These are phyloP conservation scores for Eucalyptus viminalis DNA, from an alignment of 345 rosid species.

Conservation along the genomic window DNA sequence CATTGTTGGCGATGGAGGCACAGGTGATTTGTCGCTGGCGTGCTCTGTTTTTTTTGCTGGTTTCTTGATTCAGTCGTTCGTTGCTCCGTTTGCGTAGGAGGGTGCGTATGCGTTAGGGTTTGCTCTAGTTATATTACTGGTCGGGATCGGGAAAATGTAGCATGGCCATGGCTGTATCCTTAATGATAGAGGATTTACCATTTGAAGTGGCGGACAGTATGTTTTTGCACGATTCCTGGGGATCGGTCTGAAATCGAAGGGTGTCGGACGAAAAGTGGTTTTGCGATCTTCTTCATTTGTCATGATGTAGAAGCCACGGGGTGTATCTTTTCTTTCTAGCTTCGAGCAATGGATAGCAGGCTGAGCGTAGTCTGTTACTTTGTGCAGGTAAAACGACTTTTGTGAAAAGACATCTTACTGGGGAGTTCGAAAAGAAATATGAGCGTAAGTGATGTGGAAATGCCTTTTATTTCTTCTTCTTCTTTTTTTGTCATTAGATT, in stretches of 20 bases:
- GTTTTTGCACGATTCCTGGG: not conserved
- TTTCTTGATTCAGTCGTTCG: not conserved
- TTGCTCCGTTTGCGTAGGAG: not conserved
- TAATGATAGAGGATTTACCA: not conserved
- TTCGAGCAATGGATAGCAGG: not conserved
- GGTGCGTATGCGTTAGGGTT: not conserved
- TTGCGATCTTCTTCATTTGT: not conserved
- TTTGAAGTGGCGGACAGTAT: not conserved
- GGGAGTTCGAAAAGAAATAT: conserved; percentile 95
- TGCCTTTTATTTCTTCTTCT: not conserved
- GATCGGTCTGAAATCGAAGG: not conserved
- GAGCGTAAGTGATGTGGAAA: conserved; percentile 47
- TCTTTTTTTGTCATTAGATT: not conserved
- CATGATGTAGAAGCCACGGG: not conserved
- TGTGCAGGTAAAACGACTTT: conserved; percentile 79
- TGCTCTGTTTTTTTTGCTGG: not conserved
- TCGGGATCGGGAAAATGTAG: not conserved
- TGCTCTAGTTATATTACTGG: not conserved
- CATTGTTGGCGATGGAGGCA: conserved; percentile 94
- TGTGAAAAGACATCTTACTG: conserved; percentile 92
- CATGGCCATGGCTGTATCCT: not conserved
- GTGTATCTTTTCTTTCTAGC: not conserved
- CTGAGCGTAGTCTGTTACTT: not conserved
- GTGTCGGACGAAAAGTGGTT: not conserved
- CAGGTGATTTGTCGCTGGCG: conserved; percentile 28